Evolutionary conservation across 2,329 filamentous ascomycete genomes (phyloP), one percentile per base, ranked within the genome.

Genomic region (Exophiala calicioides): DNA sequence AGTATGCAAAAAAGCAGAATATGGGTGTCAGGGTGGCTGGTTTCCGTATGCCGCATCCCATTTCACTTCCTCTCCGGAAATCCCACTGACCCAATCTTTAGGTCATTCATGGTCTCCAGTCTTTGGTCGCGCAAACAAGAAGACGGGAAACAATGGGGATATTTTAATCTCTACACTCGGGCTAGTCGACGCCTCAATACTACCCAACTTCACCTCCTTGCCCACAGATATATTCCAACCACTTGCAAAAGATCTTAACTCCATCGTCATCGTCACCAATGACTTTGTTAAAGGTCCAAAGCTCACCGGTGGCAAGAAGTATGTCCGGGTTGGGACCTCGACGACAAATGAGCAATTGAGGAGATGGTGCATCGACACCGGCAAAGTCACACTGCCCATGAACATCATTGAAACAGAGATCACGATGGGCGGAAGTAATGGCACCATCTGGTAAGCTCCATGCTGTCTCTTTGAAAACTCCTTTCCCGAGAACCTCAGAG

Each of bases 371-470:
- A 62, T 74, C 35, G 57, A 61, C 2, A 50, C 46, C 9, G 50
- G 46, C 16, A 63, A 66, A 13, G 70, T 68, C 64, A 64, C 68
- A 0, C 55, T 75, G 15, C 71, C 73, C 1, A 60, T 72, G 13
- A 72, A 76, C 54, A 68, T 73, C 16, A 71, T 75, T 48, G 65
- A 75, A 47, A 72, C 74, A 4, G 73, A 75, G 52, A 70, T 76
- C 33, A 77, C 73, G 0, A 62, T 72, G 33, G 72, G 72, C 6
- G 73, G 73, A 2, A 66, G 68, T 5, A 75, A 75, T 40, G 70
- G 36, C 10, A 52, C 52, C 5, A 55, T 55, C 15, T 55, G 52
- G 52, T 55, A 37, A 18, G 44, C 33, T 15, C 12, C 4, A 45
- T 26, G 21, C 24, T 31, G 3, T 10, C 8, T 21, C 24, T 16